A percentile compares a stretch with the other conserved stretches of the same genome.
These are phyloP conservation scores for Heritiera littoralis DNA, from an alignment of 345 rosid species.

Conservation along the genomic window DNA sequence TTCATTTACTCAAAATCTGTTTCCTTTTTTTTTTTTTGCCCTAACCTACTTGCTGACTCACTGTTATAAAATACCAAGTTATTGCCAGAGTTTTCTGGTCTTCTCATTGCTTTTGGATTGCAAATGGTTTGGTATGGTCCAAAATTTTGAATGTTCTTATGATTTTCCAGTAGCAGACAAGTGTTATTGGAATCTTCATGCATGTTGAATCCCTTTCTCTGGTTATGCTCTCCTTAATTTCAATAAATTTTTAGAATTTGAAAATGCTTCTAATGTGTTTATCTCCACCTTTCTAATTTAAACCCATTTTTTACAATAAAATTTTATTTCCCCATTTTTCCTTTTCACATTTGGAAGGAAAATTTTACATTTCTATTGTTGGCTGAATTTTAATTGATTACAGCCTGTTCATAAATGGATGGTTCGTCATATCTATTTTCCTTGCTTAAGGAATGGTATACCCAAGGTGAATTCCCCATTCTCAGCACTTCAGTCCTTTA, in stretches of 20 bases:
- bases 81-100: neutral
- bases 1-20: constrained; percentile 19
- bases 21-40: neutral
- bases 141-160: neutral
- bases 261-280: neutral
- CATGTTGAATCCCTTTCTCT: constrained; percentile 2
- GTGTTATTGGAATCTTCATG: too few species aligned
- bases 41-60: neutral
- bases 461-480: constrained; percentile 57
- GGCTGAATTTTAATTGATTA: constrained; percentile 30
- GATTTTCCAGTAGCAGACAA: neutral
- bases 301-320: too few species aligned
- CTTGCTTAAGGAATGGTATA: constrained; percentile 69
- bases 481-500: neutral
- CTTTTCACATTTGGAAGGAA: neutral
- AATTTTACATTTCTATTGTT: neutral
- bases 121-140: neutral
- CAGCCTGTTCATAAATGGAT: constrained; percentile 99
- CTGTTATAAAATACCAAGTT: neutral
- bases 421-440: constrained; percentile 95
- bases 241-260: neutral
- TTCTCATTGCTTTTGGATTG: neutral
- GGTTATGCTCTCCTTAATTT: constrained; percentile 6
- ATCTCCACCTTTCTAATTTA: neutral
- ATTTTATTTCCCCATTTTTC: neutral